These are phyloP conservation scores for Neurospora sp. DNA, from an alignment of 495 filamentous ascomycete species.

Conservation along the genomic window DNA sequence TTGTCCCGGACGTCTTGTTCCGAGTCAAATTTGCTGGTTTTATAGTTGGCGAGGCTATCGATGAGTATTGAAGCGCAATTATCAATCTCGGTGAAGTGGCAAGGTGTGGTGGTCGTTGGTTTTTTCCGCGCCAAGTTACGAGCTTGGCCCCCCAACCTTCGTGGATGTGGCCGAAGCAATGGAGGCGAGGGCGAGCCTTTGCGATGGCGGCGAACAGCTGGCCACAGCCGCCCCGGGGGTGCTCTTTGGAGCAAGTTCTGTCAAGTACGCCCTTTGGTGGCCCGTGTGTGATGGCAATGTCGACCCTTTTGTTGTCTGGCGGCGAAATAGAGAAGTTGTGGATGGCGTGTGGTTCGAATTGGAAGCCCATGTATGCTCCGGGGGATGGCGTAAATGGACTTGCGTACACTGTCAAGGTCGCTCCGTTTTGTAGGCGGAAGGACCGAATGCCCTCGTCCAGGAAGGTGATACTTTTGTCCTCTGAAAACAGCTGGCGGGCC, in stretches of 20 bases:
- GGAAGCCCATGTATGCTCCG: constrained; percentile 47
- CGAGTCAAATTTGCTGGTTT: constrained; percentile 6
- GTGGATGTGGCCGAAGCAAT: constrained; percentile 70
- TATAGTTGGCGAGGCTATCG: constrained; percentile 32
- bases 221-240: constrained; percentile 40
- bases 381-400: constrained; percentile 59
- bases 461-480: constrained; percentile 50
- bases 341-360: constrained; percentile 39
- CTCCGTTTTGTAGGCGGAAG: constrained; percentile 49
- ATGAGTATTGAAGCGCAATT: constrained; percentile 32
- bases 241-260: constrained; percentile 16
- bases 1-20: constrained; percentile 2
- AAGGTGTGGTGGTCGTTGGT: constrained; percentile 21
- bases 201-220: constrained; percentile 47
- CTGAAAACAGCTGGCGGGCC: constrained; percentile 12
- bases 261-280: constrained; percentile 56
- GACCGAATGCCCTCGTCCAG: constrained; percentile 54
- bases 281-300: constrained; percentile 67
- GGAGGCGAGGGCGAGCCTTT: constrained; percentile 43
- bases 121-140: constrained; percentile 41
- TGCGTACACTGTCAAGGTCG: constrained; percentile 53
- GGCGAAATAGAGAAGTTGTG: constrained; percentile 35
- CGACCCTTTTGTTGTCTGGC: constrained; percentile 26
- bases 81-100: constrained; percentile 27
- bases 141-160: constrained; percentile 62